Conservation (phyloP, 2,329 filamentous ascomycete genomes). For the Colletotrichum cuscutae region DNA sequence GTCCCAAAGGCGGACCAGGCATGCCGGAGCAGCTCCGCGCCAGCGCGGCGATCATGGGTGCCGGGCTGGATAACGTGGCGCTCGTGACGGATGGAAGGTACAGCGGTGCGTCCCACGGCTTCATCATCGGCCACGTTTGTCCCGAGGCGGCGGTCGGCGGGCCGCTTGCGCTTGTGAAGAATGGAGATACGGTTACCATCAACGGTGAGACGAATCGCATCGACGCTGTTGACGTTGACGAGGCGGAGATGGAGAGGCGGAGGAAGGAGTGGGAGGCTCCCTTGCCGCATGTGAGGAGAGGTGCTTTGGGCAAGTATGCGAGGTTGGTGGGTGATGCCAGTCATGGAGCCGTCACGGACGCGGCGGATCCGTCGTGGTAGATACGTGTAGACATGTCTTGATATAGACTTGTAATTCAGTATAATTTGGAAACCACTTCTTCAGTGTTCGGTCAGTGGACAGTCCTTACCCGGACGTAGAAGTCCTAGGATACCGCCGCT, state of each 20-base stretch:
- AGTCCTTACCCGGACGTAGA: background rate
- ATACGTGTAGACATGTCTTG: background rate
- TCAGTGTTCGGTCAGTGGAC: background rate
- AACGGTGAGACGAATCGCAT: conserved; percentile 85
- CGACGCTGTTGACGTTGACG: conserved; percentile 68
- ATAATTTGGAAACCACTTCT: background rate
- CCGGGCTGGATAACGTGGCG: conserved; percentile 86
- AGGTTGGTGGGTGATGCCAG: conserved; percentile 89
- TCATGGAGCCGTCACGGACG: conserved; percentile 89
- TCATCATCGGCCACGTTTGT: conserved; percentile 92
- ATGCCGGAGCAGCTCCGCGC: conserved; percentile 97
- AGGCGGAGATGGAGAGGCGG: conserved; percentile 75
- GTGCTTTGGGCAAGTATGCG: conserved; percentile 91
- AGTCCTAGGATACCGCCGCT: background rate
- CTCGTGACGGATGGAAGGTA: conserved; percentile 94
- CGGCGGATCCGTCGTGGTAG: conserved; percentile 41
- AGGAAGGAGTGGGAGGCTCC: conserved; percentile 77
- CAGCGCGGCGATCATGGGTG: conserved; percentile 91
- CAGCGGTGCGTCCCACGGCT: conserved; percentile 87
- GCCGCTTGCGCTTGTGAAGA: conserved; percentile 82
- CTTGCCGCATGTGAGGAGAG: conserved; percentile 78
- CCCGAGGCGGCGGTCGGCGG: conserved; percentile 92
- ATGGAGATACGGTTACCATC: conserved; percentile 88
- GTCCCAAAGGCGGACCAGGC: conserved; percentile 90
- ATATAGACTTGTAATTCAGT: background rate